Evolutionary conservation across 2,329 filamentous ascomycete species (phyloP).

Genomic region (Botrytis paeoniae): DNA sequence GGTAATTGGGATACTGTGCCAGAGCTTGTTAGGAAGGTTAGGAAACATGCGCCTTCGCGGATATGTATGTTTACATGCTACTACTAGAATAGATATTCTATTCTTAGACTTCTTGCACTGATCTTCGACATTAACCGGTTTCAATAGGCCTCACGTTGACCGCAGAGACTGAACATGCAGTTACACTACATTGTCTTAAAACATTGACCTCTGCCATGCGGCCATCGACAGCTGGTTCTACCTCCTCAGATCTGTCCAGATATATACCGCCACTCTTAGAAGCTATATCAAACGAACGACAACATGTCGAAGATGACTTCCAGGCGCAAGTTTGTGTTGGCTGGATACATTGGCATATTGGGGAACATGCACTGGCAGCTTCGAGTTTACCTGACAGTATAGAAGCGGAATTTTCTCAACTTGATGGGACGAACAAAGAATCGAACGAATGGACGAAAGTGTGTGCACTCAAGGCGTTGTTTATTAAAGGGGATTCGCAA

Average conservation of each 20-base stretch:
- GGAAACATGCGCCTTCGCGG: slow-evolving; percentile 85
- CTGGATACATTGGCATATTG: slow-evolving; percentile 78
- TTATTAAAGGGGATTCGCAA: slow-evolving; percentile 67
- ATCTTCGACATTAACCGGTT: slow-evolving; percentile 25
- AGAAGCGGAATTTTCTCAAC: slow-evolving; percentile 50
- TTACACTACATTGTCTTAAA: slow-evolving; percentile 52
- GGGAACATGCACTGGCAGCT: slow-evolving; percentile 63
- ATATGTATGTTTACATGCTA: slow-evolving; percentile 61
- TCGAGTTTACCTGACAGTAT: slow-evolving; percentile 62
- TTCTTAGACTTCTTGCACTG: neutral
- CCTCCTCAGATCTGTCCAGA: slow-evolving; percentile 30
- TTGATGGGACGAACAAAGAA: slow-evolving; percentile 50
- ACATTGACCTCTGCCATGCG: slow-evolving; percentile 23
- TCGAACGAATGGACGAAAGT: slow-evolving; percentile 76
- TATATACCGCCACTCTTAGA: slow-evolving; percentile 45
- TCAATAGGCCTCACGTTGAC: slow-evolving; percentile 63
- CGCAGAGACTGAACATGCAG: slow-evolving; percentile 65
- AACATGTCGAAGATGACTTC: slow-evolving; percentile 57
- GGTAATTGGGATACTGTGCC: slow-evolving; percentile 83
- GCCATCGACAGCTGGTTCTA: slow-evolving; percentile 27
- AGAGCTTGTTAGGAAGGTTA: slow-evolving; percentile 87
- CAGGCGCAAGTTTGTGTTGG: slow-evolving; percentile 81
- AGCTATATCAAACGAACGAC: slow-evolving; percentile 57
- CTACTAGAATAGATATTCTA: neutral
- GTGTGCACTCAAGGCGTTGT: slow-evolving; percentile 74